These are phyloP conservation scores for Neurospora africana DNA, from an alignment of 495 filamentous ascomycete genomes.

Conservation along the genomic window DNA sequence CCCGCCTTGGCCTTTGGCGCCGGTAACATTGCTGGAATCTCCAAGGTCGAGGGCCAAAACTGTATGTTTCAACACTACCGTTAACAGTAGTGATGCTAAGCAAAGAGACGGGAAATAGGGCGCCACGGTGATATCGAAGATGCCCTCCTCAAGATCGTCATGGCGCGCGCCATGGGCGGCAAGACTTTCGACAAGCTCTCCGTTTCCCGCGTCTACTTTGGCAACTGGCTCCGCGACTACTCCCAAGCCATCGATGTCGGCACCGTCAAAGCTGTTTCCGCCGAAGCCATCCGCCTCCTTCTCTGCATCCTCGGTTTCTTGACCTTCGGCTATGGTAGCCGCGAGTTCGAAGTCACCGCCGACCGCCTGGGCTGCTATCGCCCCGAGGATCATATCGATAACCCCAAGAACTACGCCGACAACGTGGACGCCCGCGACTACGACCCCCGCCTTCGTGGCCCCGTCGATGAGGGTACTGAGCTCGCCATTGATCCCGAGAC, in stretches of 20 bases:
- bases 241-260: slow-evolving; percentile 77
- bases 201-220: slow-evolving; percentile 78
- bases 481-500: slow-evolving; percentile 63
- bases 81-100: neutral
- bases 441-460: slow-evolving; percentile 66
- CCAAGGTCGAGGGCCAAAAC: slow-evolving; percentile 71
- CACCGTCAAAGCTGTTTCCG: slow-evolving; percentile 76
- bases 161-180: slow-evolving; percentile 67
- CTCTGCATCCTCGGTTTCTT: slow-evolving; percentile 52
- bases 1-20: slow-evolving; percentile 76
- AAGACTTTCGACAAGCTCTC: slow-evolving; percentile 82
- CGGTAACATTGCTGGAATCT: slow-evolving; percentile 68
- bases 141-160: slow-evolving; percentile 60
- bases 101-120: slow-evolving; percentile 31
- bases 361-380: slow-evolving; percentile 83
- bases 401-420: slow-evolving; percentile 69
- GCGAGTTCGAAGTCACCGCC: slow-evolving; percentile 82
- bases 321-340: slow-evolving; percentile 72
- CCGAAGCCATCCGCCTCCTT: slow-evolving; percentile 78
- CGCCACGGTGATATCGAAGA: slow-evolving; percentile 96
- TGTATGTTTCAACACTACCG: slow-evolving; percentile 30
- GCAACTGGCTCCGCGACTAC: slow-evolving; percentile 86
- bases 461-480: slow-evolving; percentile 68
- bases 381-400: slow-evolving; percentile 80
- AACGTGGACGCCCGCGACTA: slow-evolving; percentile 78